A percentile compares a stretch with the other conserved stretches of the same genome.
These are phyloP conservation scores for Neurospora sp. DNA, from an alignment of 2,329 filamentous ascomycete species.

Conservation along the genomic window DNA sequence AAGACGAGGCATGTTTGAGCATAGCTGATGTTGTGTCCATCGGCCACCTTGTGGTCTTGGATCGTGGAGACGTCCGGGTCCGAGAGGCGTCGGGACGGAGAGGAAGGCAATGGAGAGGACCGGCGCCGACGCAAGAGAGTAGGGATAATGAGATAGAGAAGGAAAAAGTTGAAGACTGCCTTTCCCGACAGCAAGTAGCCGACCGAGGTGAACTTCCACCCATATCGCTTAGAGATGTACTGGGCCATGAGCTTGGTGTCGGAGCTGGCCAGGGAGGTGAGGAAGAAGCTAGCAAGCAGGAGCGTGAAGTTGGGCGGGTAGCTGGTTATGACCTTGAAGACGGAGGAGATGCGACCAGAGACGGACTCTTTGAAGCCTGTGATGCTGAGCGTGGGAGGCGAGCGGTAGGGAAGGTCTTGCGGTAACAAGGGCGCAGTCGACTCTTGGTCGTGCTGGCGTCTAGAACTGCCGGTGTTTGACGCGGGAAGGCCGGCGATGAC, in stretches of 20 bases:
- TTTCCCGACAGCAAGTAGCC: slow-evolving; percentile 39
- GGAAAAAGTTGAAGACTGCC: slow-evolving; percentile 36
- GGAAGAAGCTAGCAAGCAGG: slow-evolving; percentile 33
- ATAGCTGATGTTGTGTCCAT: slow-evolving; percentile 24
- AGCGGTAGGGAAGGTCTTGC: slow-evolving; percentile 5
- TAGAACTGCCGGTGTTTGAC: background rate
- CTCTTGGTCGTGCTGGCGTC: slow-evolving; percentile 18
- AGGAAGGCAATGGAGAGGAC: background rate
- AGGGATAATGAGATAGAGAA: slow-evolving; percentile 33
- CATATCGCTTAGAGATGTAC: slow-evolving; percentile 39
- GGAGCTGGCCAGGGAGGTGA: slow-evolving; percentile 38
- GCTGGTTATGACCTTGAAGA: slow-evolving; percentile 22
- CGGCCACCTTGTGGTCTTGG: slow-evolving; percentile 15
- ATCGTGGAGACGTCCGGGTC: background rate
- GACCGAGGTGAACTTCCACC: slow-evolving; percentile 35
- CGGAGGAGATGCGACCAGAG: slow-evolving; percentile 18
- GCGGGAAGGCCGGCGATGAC: slow-evolving; percentile 22
- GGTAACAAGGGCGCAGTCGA: slow-evolving; percentile 22
- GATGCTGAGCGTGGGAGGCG: slow-evolving; percentile 9
- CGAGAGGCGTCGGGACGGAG: background rate
- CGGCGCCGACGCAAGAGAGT: slow-evolving; percentile 21
- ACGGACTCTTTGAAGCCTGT: slow-evolving; percentile 23
- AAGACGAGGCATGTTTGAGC: slow-evolving; percentile 28
- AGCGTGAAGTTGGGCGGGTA: slow-evolving; percentile 33
- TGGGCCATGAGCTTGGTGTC: slow-evolving; percentile 40